phyloP scores from a whole-genome alignment of 352 stramenopile genomes.

The Elongisporangium undulatum region DNA sequence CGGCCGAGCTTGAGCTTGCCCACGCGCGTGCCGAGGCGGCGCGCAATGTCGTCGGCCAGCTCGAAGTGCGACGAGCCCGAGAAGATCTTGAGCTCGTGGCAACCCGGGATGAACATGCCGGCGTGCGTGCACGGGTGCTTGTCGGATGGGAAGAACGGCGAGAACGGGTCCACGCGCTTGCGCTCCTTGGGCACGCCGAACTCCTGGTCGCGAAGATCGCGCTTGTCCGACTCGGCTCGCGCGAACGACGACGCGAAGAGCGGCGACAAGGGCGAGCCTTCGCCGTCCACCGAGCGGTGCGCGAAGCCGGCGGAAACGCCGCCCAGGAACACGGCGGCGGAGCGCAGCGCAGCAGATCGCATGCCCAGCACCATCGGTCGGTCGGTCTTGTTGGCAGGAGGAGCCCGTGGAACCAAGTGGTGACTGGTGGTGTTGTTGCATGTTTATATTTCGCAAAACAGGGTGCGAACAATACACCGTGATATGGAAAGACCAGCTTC shows the following conservation, averaged over 20 bases:
- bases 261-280: constrained; percentile 1
- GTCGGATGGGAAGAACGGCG: constrained; percentile 86
- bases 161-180: constrained; percentile 88
- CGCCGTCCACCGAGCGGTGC: constrained; percentile 28
- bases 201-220: constrained; percentile 79
- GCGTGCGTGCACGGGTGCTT: constrained; percentile 89
- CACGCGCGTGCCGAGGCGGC: constrained; percentile 80
- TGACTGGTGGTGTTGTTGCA: background rate
- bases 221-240: constrained; percentile 52
- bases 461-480: background rate
- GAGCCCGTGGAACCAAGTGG: background rate
- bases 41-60: constrained; percentile 88
- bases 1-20: constrained; percentile 86
- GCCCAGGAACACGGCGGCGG: constrained; percentile 50
- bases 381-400: constrained; percentile 1
- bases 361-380: constrained; percentile 61
- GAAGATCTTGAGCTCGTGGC: constrained; percentile 93
- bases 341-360: constrained; percentile 32
- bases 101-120: constrained; percentile 90
- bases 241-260: constrained; percentile 14
- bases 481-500: background rate
- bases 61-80: constrained; percentile 89
- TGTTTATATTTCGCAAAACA: background rate
- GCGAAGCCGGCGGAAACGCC: constrained; percentile 37
- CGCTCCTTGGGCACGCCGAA: constrained; percentile 83